Evolutionary conservation across 768 basidiomycete genomes (phyloP).

Genomic region (Tricholomella constricta): DNA sequence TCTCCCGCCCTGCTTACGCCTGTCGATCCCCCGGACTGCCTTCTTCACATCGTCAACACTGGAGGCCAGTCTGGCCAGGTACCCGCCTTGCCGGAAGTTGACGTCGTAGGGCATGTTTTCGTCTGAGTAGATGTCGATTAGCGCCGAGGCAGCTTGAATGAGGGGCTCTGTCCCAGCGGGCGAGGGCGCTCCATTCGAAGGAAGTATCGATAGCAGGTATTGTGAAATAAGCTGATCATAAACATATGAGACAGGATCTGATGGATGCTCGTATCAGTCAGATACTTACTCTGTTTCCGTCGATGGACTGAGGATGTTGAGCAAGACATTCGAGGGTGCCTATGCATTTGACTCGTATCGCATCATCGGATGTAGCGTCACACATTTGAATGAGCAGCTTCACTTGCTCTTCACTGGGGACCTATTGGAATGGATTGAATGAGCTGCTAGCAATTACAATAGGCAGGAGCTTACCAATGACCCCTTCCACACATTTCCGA

Average conservation of each 20-base stretch:
- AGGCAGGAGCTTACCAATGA: constrained; percentile 48
- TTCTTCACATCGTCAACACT: constrained; percentile 65
- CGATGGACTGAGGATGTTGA: constrained; percentile 60
- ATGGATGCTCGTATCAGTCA: not conserved
- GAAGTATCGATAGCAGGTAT: constrained; percentile 68
- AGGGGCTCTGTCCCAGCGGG: constrained; percentile 63
- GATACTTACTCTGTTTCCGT: constrained; percentile 60
- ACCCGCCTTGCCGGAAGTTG: constrained; percentile 71
- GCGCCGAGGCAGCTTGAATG: constrained; percentile 76
- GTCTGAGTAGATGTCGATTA: constrained; percentile 94
- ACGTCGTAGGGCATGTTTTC: constrained; percentile 78
- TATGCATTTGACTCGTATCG: constrained; percentile 73
- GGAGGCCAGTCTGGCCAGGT: constrained; percentile 54
- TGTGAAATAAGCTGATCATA: constrained; percentile 55
- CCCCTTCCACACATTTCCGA: constrained; percentile 77
- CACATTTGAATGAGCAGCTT: constrained; percentile 68
- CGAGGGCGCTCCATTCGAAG: constrained; percentile 40
- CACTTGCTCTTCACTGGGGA: constrained; percentile 61
- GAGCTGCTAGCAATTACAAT: not conserved
- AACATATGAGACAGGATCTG: not conserved
- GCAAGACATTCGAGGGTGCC: constrained; percentile 88
- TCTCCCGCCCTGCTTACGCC: constrained; percentile 63
- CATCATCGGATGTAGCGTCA: constrained; percentile 52
- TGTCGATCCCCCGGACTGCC: constrained; percentile 65
- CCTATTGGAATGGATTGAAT: constrained; percentile 31